Evolutionary conservation across 2,329 filamentous ascomycete genomes (phyloP).

Genomic region (Trichophaea hybrida): DNA sequence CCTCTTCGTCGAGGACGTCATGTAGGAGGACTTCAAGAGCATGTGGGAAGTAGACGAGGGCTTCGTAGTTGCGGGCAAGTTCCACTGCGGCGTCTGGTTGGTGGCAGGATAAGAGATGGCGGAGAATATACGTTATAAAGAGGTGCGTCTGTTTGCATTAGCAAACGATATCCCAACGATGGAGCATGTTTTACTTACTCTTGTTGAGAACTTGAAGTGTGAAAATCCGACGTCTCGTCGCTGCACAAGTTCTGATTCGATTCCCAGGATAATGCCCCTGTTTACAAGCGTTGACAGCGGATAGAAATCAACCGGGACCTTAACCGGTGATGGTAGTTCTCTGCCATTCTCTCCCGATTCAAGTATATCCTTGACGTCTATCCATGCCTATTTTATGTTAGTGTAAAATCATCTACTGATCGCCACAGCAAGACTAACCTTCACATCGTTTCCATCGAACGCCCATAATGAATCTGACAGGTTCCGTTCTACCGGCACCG

Average conservation of each 20-base stretch:
- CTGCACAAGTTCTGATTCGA: slow-evolving; percentile 88
- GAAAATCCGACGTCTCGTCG: slow-evolving; percentile 82
- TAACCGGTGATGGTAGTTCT: slow-evolving; percentile 59
- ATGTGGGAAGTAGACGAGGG: slow-evolving; percentile 82
- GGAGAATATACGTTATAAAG: slow-evolving; percentile 77
- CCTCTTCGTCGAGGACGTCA: slow-evolving; percentile 85
- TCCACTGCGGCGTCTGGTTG: slow-evolving; percentile 68
- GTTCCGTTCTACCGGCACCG: slow-evolving; percentile 25
- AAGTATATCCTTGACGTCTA: slow-evolving; percentile 72
- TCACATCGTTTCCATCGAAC: slow-evolving; percentile 75
- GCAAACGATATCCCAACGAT: not conserved
- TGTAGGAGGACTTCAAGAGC: slow-evolving; percentile 85
- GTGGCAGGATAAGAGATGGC: slow-evolving; percentile 60
- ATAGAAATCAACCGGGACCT: slow-evolving; percentile 85
- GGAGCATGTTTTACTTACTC: slow-evolving; percentile 43
- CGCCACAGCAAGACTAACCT: slow-evolving; percentile 7
- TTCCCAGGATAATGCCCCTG: slow-evolving; percentile 77
- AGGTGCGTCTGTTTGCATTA: slow-evolving; percentile 56
- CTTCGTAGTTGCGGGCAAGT: slow-evolving; percentile 70
- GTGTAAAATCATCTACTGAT: not conserved
- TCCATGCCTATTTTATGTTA: slow-evolving; percentile 49
- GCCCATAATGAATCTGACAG: slow-evolving; percentile 79
- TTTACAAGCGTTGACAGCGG: slow-evolving; percentile 74
- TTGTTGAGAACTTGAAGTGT: slow-evolving; percentile 72
- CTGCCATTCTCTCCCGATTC: slow-evolving; percentile 45